phyloP scores from a whole-genome alignment of 2,329 filamentous ascomycete species.

The Tolypocladium paradoxum region DNA sequence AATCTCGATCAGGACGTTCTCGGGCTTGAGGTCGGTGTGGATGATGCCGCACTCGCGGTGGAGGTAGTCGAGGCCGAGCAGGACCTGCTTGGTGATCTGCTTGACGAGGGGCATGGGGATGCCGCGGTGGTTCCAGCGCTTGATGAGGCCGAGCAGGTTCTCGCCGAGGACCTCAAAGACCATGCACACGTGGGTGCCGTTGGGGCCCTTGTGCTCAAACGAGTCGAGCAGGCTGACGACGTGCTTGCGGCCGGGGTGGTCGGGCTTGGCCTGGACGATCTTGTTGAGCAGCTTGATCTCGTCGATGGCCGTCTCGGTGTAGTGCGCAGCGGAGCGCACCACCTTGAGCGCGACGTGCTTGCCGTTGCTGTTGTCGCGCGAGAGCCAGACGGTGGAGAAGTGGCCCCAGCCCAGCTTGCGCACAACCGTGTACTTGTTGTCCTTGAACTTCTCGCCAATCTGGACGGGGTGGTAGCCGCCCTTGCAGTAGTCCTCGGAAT shows the following conservation, averaged over 20 bases:
- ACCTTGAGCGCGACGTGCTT: conserved; percentile 98
- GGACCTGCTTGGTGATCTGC: conserved; percentile 96
- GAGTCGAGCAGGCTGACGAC: conserved; percentile 94
- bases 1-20: conserved; percentile 98
- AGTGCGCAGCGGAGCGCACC: conserved; percentile 93
- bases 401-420: conserved; percentile 97
- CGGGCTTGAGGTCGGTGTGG: conserved; percentile 93
- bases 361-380: conserved; percentile 71
- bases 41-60: conserved; percentile 98
- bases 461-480: conserved; percentile 94
- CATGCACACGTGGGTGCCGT: conserved; percentile 97
- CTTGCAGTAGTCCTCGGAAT: conserved; percentile 98
- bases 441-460: conserved; percentile 94
- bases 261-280: conserved; percentile 89
- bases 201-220: conserved; percentile 94
- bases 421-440: conserved; percentile 91
- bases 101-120: conserved; percentile 96
- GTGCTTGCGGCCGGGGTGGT: conserved; percentile 87
- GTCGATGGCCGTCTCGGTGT: conserved; percentile 96
- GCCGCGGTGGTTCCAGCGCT: conserved; percentile 95
- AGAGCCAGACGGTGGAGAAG: conserved; percentile 92
- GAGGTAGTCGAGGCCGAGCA: conserved; percentile 89
- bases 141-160: conserved; percentile 89
- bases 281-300: conserved; percentile 97
- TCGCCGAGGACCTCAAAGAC: conserved; percentile 97